Percentiles rank a stretch among this genome's conserved stretches.
These are phyloP conservation scores for Trametes hirsuta DNA, from an alignment of 1,284 basidiomycete genomes.

Conservation along the genomic window DNA sequence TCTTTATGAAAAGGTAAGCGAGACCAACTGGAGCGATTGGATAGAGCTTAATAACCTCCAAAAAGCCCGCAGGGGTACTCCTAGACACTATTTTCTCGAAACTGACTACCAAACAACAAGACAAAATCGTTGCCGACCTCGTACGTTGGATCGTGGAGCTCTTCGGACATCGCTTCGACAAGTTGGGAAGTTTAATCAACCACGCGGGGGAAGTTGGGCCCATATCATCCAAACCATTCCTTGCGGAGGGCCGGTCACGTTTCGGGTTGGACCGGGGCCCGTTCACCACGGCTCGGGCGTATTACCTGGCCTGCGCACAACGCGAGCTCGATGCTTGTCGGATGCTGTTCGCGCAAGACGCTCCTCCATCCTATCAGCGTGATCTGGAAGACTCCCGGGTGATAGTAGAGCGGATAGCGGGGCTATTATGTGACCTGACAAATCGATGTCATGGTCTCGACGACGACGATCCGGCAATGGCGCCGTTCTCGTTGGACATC, in stretches of 20 bases:
- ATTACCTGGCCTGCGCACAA: slow-evolving; percentile 39
- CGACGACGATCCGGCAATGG: slow-evolving; percentile 34
- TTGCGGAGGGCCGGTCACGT: slow-evolving; percentile 33
- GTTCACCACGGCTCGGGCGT: slow-evolving; percentile 33
- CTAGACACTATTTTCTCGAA: slow-evolving; percentile 33
- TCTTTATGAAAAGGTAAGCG: slow-evolving; percentile 33
- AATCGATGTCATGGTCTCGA: slow-evolving; percentile 36
- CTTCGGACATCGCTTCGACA: slow-evolving; percentile 30
- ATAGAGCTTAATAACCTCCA: background rate
- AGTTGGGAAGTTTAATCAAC: slow-evolving; percentile 35
- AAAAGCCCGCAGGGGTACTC: slow-evolving; percentile 32
- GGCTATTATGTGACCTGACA: slow-evolving; percentile 34
- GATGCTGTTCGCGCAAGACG: slow-evolving; percentile 36
- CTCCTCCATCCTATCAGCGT: slow-evolving; percentile 35
- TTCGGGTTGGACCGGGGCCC: slow-evolving; percentile 38
- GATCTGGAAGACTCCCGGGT: slow-evolving; percentile 35
- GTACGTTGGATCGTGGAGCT: slow-evolving; percentile 36
- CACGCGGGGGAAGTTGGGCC: slow-evolving; percentile 29
- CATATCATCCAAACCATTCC: slow-evolving; percentile 34
- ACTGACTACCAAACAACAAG: slow-evolving; percentile 31
- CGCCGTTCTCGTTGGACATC: slow-evolving; percentile 37
- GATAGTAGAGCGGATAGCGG: slow-evolving; percentile 36
- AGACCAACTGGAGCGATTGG: no score
- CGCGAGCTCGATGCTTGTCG: slow-evolving; percentile 38
- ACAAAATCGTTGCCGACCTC: slow-evolving; percentile 32